Evolutionary conservation across 1,284 basidiomycete genomes (phyloP), one percentile per base, ranked within the genome.

Genomic region (Ustilago xerochloae): DNA sequence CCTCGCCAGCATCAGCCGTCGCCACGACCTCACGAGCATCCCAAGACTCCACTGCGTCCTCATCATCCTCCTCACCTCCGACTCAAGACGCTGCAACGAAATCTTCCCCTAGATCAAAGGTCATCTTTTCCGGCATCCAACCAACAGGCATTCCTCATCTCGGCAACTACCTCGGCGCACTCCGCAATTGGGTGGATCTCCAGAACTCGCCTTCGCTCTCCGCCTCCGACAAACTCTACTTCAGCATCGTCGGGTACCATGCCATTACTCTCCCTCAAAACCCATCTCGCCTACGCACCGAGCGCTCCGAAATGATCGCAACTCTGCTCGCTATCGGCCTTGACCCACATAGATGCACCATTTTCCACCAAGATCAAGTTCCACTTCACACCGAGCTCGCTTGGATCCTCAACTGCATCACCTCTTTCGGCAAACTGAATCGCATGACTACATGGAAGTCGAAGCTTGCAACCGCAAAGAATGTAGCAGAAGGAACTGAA

Each of bases 391-490:
- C 90, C 0, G 93, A 97, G 80, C 86, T 97, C n/a, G 91, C 91
- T 1, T 98, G 95, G 95, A 89, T 94, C 60, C 85, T 98, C 54
- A 92, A 90, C 74, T 96, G 94, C 76, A 85, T 94, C 38, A 91
- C 93, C 0, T 90, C 93, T 0, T 88, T 96, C 45, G 93, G 94
- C 7, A 90, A 90, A 76, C 86, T 98, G 10, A 88, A 90, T 36
- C 87, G 94, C 39, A 96, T 97, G 94, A 97, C 94, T 2, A 95
- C 93, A 0, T 97, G 94, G 94, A 97, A 96, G 91, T 89, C 91
- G 12, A 90, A 92, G 68, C 85, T 96, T 1, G 92, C 91, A 3
- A 88, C 89, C 3, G 88, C 90, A 4, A 88, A 90, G 39, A 92
- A 93, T 78, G 61, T 28, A 12, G 56, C 55, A 0, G 89, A 91